These are phyloP conservation scores for Candida ortonii DNA, from an alignment of 805 yeast genomes.

Conservation along the genomic window DNA sequence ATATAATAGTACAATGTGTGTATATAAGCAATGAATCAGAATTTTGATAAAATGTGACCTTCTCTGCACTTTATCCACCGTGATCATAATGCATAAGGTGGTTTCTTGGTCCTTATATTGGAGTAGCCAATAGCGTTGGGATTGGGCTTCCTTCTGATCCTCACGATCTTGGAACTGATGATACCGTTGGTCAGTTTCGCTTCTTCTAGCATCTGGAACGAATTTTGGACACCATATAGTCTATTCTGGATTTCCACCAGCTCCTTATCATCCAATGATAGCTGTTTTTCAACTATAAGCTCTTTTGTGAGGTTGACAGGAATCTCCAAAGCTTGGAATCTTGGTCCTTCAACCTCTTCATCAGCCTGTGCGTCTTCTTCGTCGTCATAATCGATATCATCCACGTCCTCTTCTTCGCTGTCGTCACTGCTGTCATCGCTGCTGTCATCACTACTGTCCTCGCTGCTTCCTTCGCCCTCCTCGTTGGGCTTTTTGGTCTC, in stretches of 20 bases:
- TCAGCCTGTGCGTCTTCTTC: conserved; percentile 9
- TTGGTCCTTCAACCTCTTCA: conserved; percentile 14
- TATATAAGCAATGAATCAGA: background rate
- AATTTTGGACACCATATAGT: conserved; percentile 25
- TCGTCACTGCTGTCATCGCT: conserved; percentile 9
- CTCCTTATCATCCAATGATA: conserved; percentile 35
- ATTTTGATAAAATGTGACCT: no score
- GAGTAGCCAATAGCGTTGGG: conserved; percentile 46
- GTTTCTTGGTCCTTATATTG: conserved; percentile 43
- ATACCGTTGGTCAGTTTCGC: conserved; percentile 29
- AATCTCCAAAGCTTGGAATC: conserved; percentile 19
- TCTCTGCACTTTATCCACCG: no score
- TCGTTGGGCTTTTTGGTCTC: conserved; percentile 7
- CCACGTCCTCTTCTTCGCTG: conserved; percentile 9
- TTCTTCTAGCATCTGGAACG: conserved; percentile 27
- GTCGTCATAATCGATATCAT: conserved; percentile 6
- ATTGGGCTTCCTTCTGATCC: conserved; percentile 45
- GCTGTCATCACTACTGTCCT: conserved; percentile 12
- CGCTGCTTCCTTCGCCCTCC: conserved; percentile 5
- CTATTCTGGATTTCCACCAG: conserved; percentile 35
- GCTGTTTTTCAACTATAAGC: conserved; percentile 30
- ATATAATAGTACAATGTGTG: no score
- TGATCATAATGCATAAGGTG: conserved; percentile 37
- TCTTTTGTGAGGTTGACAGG: conserved; percentile 23
- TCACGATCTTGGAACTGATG: conserved; percentile 37